Evolutionary conservation across 306 rosid species (phyloP).

Genomic region (Pterocarpus santalinus): DNA sequence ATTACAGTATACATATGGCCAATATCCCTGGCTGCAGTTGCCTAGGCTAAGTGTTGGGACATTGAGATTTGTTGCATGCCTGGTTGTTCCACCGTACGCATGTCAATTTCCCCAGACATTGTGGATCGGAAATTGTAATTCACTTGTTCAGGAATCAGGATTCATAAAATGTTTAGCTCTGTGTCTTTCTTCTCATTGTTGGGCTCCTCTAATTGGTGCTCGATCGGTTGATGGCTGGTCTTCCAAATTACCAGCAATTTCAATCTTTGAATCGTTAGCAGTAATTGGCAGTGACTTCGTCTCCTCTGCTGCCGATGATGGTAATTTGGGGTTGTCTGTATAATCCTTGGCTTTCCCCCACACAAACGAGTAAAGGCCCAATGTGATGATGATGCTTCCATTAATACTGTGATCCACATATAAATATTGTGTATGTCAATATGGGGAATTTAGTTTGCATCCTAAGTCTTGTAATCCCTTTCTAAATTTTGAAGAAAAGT

Average conservation of each 20-base stretch:
- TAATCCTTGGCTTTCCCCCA: slow-evolving; percentile 84
- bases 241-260: not conserved
- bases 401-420: slow-evolving; percentile 48
- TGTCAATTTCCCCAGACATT: not conserved
- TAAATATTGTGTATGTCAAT: too few species aligned
- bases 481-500: too few species aligned
- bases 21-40: too few species aligned
- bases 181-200: slow-evolving; percentile 29
- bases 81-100: too few species aligned
- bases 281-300: slow-evolving; percentile 35
- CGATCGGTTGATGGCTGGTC: not conserved
- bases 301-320: not conserved
- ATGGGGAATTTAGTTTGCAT: too few species aligned
- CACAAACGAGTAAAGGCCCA: slow-evolving; percentile 74
- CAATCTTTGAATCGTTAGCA: slow-evolving; percentile 5
- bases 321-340: slow-evolving; percentile 20
- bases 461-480: too few species aligned
- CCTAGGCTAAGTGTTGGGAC: too few species aligned
- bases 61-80: too few species aligned
- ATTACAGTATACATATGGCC: too few species aligned
- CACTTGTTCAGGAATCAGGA: not conserved
- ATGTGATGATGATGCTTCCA: slow-evolving; percentile 67
- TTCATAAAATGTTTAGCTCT: not conserved
- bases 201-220: slow-evolving; percentile 9
- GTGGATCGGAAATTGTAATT: not conserved